Evolutionary conservation across 2,329 filamentous ascomycete species (phyloP).

Genomic region (Emericellopsis cladophorae): DNA sequence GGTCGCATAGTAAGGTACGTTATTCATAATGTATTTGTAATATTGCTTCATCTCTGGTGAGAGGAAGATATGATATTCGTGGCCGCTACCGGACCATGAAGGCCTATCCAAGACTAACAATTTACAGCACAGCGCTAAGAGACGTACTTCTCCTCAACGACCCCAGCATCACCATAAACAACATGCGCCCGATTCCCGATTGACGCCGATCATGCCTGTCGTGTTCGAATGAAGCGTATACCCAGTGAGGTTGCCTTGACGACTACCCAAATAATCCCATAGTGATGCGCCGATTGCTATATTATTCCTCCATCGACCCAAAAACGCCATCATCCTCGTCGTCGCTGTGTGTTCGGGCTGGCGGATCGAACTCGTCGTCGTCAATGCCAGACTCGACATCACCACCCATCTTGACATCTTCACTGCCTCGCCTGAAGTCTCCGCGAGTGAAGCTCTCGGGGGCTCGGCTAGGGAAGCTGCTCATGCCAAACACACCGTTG

Average conservation of each 20-base stretch:
- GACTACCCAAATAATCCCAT: constrained; percentile 2
- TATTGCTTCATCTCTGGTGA: too few relatives aligned
- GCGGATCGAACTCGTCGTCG: constrained; percentile 54
- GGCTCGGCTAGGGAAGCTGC: constrained; percentile 47
- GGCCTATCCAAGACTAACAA: too few relatives aligned
- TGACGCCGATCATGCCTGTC: background rate
- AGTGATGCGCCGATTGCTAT: background rate
- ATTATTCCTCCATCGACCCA: constrained; percentile 85
- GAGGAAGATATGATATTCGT: too few relatives aligned
- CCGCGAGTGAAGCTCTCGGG: constrained; percentile 55
- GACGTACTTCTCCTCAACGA: too few relatives aligned
- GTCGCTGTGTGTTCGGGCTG: constrained; percentile 54
- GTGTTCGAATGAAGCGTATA: too few relatives aligned
- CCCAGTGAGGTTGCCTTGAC: too few relatives aligned
- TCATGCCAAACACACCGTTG: constrained; percentile 45
- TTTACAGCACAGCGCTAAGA: too few relatives aligned
- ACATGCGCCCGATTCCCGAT: constrained; percentile 3
- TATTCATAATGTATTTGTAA: too few relatives aligned
- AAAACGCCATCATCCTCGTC: constrained; percentile 95
- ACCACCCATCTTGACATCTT: constrained; percentile 57
- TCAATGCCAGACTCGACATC: constrained; percentile 50
- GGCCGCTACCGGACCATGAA: too few relatives aligned
- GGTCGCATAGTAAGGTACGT: too few relatives aligned
- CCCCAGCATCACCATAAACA: constrained; percentile 11
- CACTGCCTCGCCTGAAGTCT: constrained; percentile 33